Evolutionary conservation across 2,329 filamentous ascomycete genomes (phyloP).

Genomic region (Nothophoma quercina): DNA sequence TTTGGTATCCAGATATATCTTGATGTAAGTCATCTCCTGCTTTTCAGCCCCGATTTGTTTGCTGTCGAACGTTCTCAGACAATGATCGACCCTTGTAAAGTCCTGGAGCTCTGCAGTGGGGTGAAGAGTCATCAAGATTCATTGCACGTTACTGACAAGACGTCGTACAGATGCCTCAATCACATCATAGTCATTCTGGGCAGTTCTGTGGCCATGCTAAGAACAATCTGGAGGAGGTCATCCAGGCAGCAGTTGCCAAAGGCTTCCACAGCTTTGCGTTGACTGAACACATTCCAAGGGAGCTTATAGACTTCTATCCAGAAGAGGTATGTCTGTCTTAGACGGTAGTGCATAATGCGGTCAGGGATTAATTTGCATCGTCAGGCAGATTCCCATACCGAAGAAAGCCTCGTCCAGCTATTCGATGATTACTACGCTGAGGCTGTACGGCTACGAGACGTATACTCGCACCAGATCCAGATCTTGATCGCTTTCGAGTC

Average conservation of each 20-base stretch:
- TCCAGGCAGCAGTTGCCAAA: constrained; percentile 77
- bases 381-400: constrained; percentile 37
- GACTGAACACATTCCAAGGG: constrained; percentile 94
- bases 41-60: too few relatives aligned
- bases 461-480: constrained; percentile 75
- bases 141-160: not conserved
- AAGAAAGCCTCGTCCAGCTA: constrained; percentile 50
- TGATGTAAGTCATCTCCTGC: too few relatives aligned
- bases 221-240: constrained; percentile 82
- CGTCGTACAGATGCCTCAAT: constrained; percentile 78
- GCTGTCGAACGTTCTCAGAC: too few relatives aligned
- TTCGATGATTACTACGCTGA: constrained; percentile 79
- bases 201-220: constrained; percentile 93
- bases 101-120: too few relatives aligned
- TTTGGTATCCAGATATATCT: not conserved
- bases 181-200: constrained; percentile 97
- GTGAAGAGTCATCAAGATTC: constrained; percentile 1
- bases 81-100: too few relatives aligned
- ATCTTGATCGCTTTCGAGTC: constrained; percentile 90
- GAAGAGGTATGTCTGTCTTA: constrained; percentile 73
- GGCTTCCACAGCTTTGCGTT: constrained; percentile 85
- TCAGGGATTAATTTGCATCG: too few relatives aligned
- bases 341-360: too few relatives aligned
- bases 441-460: constrained; percentile 73
- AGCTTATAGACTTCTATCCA: constrained; percentile 82